phyloP scores from a whole-genome alignment of 2,329 filamentous ascomycete genomes.

The Aspergillus pseudonomiae region DNA sequence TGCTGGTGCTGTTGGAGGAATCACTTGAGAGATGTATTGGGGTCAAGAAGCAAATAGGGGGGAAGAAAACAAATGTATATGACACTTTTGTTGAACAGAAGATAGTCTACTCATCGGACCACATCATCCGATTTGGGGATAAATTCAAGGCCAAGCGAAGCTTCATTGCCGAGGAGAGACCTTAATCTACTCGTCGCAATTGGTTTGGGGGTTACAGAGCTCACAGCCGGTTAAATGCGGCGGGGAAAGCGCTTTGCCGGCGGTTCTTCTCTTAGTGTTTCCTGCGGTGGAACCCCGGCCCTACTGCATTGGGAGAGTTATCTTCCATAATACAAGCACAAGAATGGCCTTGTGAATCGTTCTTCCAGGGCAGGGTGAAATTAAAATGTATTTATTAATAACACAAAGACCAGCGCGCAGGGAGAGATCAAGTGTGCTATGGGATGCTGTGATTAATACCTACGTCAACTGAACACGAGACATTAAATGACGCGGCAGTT shows the following conservation, averaged over 20 bases:
- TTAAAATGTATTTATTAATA: neutral
- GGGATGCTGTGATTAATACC: neutral
- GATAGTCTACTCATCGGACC: neutral
- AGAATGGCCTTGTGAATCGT: neutral
- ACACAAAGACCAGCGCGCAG: neutral
- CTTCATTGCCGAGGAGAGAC: neutral
- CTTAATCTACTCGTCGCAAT: neutral
- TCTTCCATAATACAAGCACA: neutral
- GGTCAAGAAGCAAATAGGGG: neutral
- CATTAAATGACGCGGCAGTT: neutral
- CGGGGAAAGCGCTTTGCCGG: conserved; percentile 14
- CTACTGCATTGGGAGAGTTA: neutral
- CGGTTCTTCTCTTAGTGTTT: neutral
- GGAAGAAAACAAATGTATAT: neutral
- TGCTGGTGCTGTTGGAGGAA: neutral
- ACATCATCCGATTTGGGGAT: neutral
- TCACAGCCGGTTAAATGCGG: conserved; percentile 1
- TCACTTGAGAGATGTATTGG: neutral
- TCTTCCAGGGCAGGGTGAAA: neutral
- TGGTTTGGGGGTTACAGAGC: neutral
- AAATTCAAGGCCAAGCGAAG: neutral
- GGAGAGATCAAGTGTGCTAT: neutral
- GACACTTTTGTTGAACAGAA: neutral
- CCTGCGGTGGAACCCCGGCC: neutral
- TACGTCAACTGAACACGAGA: neutral